Evolutionary conservation across 441 rosid genomes (phyloP).

Genomic region (Populus hybrid): DNA sequence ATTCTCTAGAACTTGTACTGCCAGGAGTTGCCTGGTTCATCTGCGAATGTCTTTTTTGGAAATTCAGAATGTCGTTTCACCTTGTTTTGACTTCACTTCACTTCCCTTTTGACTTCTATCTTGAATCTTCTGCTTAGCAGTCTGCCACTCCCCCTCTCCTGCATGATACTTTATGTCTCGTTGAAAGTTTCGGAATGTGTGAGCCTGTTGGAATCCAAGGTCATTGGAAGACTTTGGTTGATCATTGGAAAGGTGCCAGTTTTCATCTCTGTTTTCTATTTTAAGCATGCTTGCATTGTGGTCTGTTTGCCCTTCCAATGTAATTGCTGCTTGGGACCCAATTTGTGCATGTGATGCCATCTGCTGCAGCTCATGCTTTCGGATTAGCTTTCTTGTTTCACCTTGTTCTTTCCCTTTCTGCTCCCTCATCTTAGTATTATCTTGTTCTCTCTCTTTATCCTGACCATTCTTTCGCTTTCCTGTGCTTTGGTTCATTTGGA

Average conservation of each 20-base stretch:
- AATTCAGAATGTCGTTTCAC: slow-evolving; percentile 23
- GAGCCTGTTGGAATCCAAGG: slow-evolving; percentile 28
- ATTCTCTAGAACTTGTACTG: slow-evolving; percentile 32
- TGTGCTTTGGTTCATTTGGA: slow-evolving; percentile 19
- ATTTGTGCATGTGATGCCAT: slow-evolving; percentile 17
- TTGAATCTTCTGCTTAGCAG: slow-evolving; percentile 37
- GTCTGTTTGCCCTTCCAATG: slow-evolving; percentile 24
- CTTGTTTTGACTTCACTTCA: too few relatives aligned
- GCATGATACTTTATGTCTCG: slow-evolving; percentile 27
- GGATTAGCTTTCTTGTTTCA: slow-evolving; percentile 25
- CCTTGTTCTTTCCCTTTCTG: slow-evolving; percentile 32
- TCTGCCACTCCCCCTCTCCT: slow-evolving; percentile 31
- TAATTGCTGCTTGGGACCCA: slow-evolving; percentile 27
- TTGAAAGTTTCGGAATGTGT: slow-evolving; percentile 22
- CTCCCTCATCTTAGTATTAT: slow-evolving; percentile 30
- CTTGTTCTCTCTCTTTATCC: slow-evolving; percentile 35
- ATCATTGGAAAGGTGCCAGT: slow-evolving; percentile 25
- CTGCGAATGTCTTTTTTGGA: slow-evolving; percentile 30
- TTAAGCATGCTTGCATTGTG: slow-evolving; percentile 24
- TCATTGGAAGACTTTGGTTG: slow-evolving; percentile 27
- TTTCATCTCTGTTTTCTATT: slow-evolving; percentile 31
- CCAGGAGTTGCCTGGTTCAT: slow-evolving; percentile 32
- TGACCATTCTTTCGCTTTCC: slow-evolving; percentile 31
- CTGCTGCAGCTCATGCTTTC: slow-evolving; percentile 39
- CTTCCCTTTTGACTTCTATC: slow-evolving; percentile 32